These are phyloP conservation scores for Crucibulum laeve DNA, from an alignment of 768 basidiomycete species.

Conservation along the genomic window DNA sequence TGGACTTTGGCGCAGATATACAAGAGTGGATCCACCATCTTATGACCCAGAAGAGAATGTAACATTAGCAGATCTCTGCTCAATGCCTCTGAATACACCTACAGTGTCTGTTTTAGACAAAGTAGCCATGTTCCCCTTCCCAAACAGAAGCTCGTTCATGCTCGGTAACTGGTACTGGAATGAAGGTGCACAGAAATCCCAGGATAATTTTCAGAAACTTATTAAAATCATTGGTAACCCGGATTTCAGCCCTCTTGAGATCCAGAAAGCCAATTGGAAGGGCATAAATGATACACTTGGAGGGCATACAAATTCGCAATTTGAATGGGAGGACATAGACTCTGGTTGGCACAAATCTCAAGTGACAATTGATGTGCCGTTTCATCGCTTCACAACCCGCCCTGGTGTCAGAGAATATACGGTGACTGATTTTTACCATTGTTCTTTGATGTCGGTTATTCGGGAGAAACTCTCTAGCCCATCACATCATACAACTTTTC, in stretches of 20 bases:
- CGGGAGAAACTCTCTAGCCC: conserved; percentile 9
- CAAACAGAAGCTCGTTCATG: conserved; percentile 1
- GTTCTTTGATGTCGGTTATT: conserved; percentile 8
- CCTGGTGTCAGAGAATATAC: conserved; percentile 5
- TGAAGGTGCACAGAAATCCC: background rate
- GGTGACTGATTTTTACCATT: conserved; percentile 9
- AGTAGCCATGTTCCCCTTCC: too few relatives aligned
- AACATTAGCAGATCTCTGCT: too few relatives aligned
- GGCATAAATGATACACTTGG: background rate
- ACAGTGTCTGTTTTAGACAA: too few relatives aligned
- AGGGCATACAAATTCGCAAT: background rate
- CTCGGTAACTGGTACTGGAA: conserved; percentile 3
- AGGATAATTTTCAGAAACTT: background rate
- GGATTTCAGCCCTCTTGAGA: background rate
- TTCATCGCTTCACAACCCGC: background rate
- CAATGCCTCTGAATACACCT: too few relatives aligned
- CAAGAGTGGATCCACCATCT: too few relatives aligned
- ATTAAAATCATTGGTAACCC: background rate
- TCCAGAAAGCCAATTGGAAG: conserved; percentile 1
- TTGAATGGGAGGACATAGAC: background rate
- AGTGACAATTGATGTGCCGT: background rate
- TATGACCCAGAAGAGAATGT: too few relatives aligned
- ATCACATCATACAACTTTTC: conserved; percentile 5
- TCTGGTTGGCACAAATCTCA: background rate
- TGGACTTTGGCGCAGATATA: too few relatives aligned